Conservation (phyloP, 2,329 filamentous ascomycete genomes). For the Cryphonectria radicalis region DNA sequence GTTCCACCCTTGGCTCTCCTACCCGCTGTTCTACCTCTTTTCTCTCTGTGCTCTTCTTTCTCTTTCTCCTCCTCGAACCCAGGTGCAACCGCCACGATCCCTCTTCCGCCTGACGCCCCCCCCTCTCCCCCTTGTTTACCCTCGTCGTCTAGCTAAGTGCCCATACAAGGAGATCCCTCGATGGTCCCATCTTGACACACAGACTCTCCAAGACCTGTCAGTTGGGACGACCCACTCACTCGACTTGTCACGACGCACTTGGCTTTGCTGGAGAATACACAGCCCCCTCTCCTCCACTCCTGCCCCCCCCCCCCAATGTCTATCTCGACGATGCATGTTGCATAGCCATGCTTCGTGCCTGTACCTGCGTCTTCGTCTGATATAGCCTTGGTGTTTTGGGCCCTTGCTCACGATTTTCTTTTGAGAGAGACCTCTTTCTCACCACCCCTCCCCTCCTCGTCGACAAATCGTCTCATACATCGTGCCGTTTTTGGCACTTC, state of each 20-base stretch:
- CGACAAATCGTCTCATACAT: not conserved
- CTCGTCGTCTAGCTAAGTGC: not conserved
- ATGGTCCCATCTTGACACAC: slow-evolving; percentile 21
- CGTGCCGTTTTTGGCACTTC: slow-evolving; percentile 7
- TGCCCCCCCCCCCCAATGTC: too few relatives aligned
- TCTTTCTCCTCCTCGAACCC: slow-evolving; percentile 11
- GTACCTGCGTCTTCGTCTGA: slow-evolving; percentile 17
- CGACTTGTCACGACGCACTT: slow-evolving; percentile 8
- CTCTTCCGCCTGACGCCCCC: slow-evolving; percentile 16
- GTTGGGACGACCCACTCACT: slow-evolving; percentile 28
- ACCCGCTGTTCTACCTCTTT: not conserved
- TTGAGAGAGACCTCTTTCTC: too few relatives aligned
- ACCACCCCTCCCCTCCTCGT: not conserved
- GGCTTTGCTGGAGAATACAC: not conserved
- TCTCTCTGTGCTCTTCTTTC: not conserved
- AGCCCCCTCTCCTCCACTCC: not conserved
- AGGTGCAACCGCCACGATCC: slow-evolving; percentile 19
- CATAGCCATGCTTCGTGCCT: slow-evolving; percentile 19
- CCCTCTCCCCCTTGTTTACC: not conserved
- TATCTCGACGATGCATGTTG: slow-evolving; percentile 13
- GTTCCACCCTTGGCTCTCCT: not conserved
- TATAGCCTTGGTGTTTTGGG: slow-evolving; percentile 17
- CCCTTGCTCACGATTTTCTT: slow-evolving; percentile 8
- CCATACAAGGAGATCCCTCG: slow-evolving; percentile 5
- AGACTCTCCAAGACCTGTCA: slow-evolving; percentile 22